Evolutionary conservation across 768 basidiomycete species (phyloP), one percentile per base, ranked within the genome.

Genomic region (Mycena galopus): DNA sequence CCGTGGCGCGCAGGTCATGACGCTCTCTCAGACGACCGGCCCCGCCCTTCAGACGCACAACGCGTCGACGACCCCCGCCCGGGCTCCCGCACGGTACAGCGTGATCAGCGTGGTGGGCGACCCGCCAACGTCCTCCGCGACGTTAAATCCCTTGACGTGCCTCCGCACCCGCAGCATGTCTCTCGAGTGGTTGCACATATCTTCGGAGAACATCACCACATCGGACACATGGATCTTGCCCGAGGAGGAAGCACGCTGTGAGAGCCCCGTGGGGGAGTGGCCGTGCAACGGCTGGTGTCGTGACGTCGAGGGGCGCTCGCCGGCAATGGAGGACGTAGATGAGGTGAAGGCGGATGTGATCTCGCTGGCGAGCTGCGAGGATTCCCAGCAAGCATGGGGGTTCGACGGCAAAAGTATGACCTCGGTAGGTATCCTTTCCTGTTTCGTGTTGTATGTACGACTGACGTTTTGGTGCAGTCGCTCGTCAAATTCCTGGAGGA

Each of bases 331-430:
- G 29, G 67, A 51, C 2, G 12, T n/a, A 9, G 59, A 55, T n/a
- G 59, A 25, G 9, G 65, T 74, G n/a, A 61, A 60, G 37, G 73
- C 73, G 42, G 73, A 74, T 33, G 73, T 71, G 56, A 66, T 77
- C 23, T 77, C 77, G 23, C 66, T 77, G 9, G 75, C 75, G 4
- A 74, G 73, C 17, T 75, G 75, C 64, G 71, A 72, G 51, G 75
- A 77, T 65, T 72, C 67, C 44, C 75, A 76, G 59, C 3, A n/a
- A n/a, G 60, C 75, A 16, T 76, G 67, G 65, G 75, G 74, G 53
- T 50, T 56, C n/a, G 59, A 73, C 14, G 74, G 75, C 16, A 3
- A 51, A 33, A 74, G 67, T n/a, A 76, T 77, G 77, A 73, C 77
- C n/a, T 67, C 71, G 56, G 75, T 75, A 30, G 5, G 73, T 62